These are phyloP conservation scores for Skeletonema costatum DNA, from an alignment of 108 stramenopile species.

Conservation along the genomic window DNA sequence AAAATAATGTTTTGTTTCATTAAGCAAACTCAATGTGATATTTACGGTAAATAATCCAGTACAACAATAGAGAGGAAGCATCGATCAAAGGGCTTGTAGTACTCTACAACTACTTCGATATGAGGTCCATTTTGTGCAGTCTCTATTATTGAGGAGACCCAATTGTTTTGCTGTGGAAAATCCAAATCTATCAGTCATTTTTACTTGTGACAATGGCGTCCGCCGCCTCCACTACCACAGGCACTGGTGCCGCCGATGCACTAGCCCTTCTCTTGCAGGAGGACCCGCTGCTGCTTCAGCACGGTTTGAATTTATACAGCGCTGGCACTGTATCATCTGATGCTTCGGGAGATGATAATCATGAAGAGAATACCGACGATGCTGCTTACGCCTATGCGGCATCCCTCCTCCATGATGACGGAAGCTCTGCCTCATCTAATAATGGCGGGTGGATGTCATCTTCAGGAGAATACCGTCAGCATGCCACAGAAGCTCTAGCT, in stretches of 20 bases:
- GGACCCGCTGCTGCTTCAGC: constrained; percentile 66
- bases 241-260: constrained; percentile 59
- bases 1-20: not conserved
- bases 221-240: constrained; percentile 5
- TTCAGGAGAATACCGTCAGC: constrained; percentile 46
- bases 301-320: constrained; percentile 40
- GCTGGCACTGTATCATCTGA: not conserved
- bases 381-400: constrained; percentile 74
- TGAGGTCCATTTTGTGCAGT: no score
- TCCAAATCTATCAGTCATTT: no score
- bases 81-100: no score
- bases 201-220: not conserved
- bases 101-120: no score
- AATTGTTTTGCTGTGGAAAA: no score
- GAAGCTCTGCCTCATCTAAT: not conserved
- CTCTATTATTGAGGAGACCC: no score
- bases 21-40: not conserved
- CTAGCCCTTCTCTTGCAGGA: constrained; percentile 71
- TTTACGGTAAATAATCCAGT: not conserved
- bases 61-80: no score
- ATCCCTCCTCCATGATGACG: constrained; percentile 57
- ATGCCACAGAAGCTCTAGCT: constrained; percentile 72
- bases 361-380: constrained; percentile 23
- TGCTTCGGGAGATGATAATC: not conserved
- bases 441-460: constrained; percentile 36